A percentile compares a stretch with the other conserved stretches of the same genome.
Evolutionary conservation across 768 basidiomycete genomes (phyloP).

Genomic region (Termitomyces sp.): DNA sequence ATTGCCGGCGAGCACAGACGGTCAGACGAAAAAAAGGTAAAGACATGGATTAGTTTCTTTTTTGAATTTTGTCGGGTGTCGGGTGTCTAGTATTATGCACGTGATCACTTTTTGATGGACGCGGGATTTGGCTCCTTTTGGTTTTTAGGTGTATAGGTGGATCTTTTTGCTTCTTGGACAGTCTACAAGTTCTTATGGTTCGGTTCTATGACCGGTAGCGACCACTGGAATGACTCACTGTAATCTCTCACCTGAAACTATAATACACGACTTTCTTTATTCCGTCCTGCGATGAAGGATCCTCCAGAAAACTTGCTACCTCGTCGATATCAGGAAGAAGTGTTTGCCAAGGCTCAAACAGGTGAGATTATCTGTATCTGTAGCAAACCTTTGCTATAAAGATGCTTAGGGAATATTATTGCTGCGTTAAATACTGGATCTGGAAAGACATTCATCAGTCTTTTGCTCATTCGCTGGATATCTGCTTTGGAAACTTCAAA

Average conservation of each 20-base stretch:
- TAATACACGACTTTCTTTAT: neutral
- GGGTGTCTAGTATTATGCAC: neutral
- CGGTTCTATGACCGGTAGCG: neutral
- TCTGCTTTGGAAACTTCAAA: constrained; percentile 41
- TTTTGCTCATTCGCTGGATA: constrained; percentile 76
- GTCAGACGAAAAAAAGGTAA: constrained; percentile 3
- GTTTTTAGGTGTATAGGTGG: neutral
- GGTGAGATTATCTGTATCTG: constrained; percentile 21
- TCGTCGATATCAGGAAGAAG: constrained; percentile 67
- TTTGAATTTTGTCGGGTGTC: neutral
- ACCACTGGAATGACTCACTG: neutral
- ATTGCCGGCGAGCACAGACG: neutral
- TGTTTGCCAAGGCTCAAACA: constrained; percentile 55
- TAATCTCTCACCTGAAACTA: neutral
- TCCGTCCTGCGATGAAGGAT: neutral
- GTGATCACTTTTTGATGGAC: neutral
- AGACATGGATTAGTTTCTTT: neutral
- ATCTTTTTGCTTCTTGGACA: neutral
- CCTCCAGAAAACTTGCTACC: constrained; percentile 20
- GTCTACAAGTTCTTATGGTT: neutral
- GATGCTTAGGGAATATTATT: constrained; percentile 53
- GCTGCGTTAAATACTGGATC: constrained; percentile 75
- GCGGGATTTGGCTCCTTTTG: neutral
- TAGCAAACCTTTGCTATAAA: neutral
- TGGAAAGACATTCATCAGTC: constrained; percentile 73